Evolutionary conservation across 164 flowering plant genomes (phyloP).

Genomic region (Tetracentron sinense): DNA sequence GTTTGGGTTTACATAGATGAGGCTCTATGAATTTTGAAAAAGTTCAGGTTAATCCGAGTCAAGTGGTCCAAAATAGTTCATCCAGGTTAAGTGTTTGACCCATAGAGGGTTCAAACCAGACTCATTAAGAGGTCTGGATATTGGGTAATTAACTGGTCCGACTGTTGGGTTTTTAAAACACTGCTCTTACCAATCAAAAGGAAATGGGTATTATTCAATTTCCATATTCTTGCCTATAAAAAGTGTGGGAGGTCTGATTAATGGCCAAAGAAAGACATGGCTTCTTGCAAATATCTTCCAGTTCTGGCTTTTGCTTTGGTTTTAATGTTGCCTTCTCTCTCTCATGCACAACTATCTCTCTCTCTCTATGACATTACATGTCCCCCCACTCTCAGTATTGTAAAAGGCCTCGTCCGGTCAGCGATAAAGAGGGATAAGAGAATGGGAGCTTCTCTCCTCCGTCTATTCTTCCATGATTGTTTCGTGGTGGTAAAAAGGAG

Average conservation of each 20-base stretch:
- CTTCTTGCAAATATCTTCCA: slow-evolving; percentile 5
- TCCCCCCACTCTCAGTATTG: slow-evolving; percentile 24
- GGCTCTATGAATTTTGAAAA: too few relatives aligned
- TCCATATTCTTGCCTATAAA: not conserved
- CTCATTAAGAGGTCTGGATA: too few relatives aligned
- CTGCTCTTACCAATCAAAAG: too few relatives aligned
- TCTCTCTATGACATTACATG: slow-evolving; percentile 29
- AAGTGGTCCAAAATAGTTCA: too few relatives aligned
- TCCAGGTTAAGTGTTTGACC: too few relatives aligned
- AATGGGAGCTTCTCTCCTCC: slow-evolving; percentile 47
- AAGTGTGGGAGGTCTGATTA: not conserved
- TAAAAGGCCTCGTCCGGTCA: slow-evolving; percentile 22
- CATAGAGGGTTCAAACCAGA: too few relatives aligned
- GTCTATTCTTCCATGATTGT: slow-evolving; percentile 51
- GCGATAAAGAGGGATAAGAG: slow-evolving; percentile 37
- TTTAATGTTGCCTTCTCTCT: slow-evolving; percentile 6
- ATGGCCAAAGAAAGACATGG: slow-evolving; percentile 9
- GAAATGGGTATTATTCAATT: not conserved
- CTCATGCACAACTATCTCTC: slow-evolving; percentile 20
- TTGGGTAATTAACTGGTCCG: too few relatives aligned
- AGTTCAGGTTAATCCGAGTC: too few relatives aligned
- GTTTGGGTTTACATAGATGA: too few relatives aligned
- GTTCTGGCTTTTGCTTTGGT: not conserved
- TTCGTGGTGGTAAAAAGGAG: slow-evolving; percentile 37
- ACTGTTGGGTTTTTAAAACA: too few relatives aligned